Evolutionary conservation across 2,329 filamentous ascomycete genomes (phyloP).

Genomic region (Claviceps arundinis): DNA sequence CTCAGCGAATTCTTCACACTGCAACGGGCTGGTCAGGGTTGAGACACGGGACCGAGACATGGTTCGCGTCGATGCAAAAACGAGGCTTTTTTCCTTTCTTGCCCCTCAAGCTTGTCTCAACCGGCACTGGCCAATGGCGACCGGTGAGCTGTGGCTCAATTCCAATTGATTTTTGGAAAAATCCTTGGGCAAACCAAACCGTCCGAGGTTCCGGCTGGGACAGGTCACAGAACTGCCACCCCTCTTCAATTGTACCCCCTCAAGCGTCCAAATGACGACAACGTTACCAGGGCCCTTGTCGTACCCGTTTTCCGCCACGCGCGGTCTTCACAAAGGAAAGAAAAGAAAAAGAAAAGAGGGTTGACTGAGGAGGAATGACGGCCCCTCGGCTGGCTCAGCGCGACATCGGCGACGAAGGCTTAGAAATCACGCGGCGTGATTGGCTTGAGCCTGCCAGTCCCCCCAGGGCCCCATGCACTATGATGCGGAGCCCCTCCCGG

Average conservation of each 20-base stretch:
- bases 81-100: neutral
- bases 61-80: neutral
- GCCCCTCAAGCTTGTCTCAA: neutral
- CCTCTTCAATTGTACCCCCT: neutral
- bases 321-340: neutral
- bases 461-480: neutral
- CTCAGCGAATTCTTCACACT: neutral
- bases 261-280: conserved; percentile 5
- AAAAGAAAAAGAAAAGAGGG: neutral
- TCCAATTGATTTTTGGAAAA: neutral
- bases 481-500: neutral
- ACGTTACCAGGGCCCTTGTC: conserved; percentile 3
- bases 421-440: conserved; percentile 19
- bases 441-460: conserved; percentile 10
- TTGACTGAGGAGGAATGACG: no score
- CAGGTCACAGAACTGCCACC: neutral
- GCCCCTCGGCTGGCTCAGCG: conserved; percentile 7
- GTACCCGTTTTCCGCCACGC: conserved; percentile 2
- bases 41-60: no score
- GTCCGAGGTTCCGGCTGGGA: neutral
- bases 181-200: neutral
- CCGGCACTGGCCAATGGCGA: neutral
- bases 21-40: no score
- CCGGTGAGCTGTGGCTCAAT: neutral
- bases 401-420: conserved; percentile 19